Conservation (phyloP, 179 eudicot species). For the Amaranthus tricolor region DNA sequence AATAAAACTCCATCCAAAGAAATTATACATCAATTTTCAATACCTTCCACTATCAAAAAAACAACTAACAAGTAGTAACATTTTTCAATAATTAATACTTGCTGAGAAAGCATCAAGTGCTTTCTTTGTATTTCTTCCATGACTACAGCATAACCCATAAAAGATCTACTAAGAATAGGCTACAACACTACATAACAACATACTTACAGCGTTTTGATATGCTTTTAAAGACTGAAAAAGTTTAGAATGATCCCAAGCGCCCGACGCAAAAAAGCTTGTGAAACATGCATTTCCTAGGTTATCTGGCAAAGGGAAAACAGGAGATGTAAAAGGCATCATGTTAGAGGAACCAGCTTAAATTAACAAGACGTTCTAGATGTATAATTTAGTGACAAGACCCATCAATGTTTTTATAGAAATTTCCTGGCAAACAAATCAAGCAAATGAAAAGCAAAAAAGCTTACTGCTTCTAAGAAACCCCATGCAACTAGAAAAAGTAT, state of each 20-base stretch:
- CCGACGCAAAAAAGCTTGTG: constrained; percentile 84
- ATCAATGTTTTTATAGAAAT: background rate
- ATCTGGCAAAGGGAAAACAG: constrained; percentile 43
- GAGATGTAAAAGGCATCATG: constrained; percentile 14
- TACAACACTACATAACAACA: constrained; percentile 14
- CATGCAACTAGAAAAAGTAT: background rate
- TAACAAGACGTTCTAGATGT: background rate
- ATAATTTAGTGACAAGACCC: background rate
- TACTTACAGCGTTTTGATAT: constrained; percentile 90
- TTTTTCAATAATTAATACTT: background rate
- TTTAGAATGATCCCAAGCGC: constrained; percentile 79
- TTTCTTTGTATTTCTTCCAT: background rate
- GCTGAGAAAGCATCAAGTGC: background rate
- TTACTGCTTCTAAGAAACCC: background rate
- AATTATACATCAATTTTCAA: background rate
- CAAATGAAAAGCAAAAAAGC: background rate
- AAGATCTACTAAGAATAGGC: constrained; percentile 3
- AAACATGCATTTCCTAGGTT: constrained; percentile 95
- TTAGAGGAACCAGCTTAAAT: background rate
- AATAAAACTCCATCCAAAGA: background rate
- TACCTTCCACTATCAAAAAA: background rate
- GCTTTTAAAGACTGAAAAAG: constrained; percentile 84
- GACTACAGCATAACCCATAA: constrained; percentile 7
- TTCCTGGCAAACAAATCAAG: background rate
- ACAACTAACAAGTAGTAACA: background rate